Evolutionary conservation across 306 rosid genomes (phyloP).

Genomic region (Quercus wislizeni): DNA sequence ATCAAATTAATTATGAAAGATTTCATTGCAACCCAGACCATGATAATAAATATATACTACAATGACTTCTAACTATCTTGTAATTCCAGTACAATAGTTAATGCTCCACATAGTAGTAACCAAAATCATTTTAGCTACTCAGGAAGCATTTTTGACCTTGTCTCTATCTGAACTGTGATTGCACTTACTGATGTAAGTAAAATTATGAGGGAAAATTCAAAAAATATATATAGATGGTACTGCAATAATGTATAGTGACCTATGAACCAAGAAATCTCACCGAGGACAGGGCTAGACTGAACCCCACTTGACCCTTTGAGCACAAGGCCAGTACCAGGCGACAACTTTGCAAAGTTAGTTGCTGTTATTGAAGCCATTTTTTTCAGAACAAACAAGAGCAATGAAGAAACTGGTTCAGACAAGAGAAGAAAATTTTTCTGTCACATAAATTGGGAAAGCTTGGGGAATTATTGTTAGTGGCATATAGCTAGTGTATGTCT

Average conservation of each 20-base stretch:
- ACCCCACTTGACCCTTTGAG: background rate
- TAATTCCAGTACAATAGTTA: too few relatives aligned
- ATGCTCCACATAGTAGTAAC: too few relatives aligned
- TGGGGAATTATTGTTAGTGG: background rate
- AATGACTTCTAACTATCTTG: too few relatives aligned
- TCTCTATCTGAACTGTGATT: background rate
- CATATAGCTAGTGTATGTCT: background rate
- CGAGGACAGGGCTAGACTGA: background rate
- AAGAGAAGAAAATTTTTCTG: background rate
- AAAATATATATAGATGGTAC: too few relatives aligned
- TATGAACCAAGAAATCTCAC: background rate
- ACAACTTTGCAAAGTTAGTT: background rate
- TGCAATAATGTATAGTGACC: too few relatives aligned
- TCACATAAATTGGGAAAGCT: background rate
- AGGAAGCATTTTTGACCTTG: too few relatives aligned
- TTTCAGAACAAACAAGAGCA: background rate
- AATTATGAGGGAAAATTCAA: too few relatives aligned
- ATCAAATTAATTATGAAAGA: too few relatives aligned
- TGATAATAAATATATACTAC: too few relatives aligned
- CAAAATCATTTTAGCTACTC: too few relatives aligned
- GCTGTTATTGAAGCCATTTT: background rate
- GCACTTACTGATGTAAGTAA: too few relatives aligned
- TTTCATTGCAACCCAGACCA: too few relatives aligned
- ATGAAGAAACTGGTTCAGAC: background rate
- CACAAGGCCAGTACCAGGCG: background rate